A percentile compares a stretch with the other conserved stretches of the same genome.
Conservation (phyloP, 495 filamentous ascomycete species). For the Aspergillus diversus region DNA sequence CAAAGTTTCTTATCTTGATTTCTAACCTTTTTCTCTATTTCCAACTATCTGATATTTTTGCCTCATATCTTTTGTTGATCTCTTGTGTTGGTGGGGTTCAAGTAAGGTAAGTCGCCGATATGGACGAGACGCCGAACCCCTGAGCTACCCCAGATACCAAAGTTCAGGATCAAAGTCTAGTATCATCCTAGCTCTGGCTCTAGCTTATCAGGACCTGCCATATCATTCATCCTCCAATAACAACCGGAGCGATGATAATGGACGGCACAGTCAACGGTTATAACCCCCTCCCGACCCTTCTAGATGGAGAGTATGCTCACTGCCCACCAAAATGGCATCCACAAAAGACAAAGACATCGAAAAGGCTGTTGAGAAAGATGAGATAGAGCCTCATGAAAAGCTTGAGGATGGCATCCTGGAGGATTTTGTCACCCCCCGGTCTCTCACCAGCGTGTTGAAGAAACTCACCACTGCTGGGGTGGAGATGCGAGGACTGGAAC, state of each 20-base stretch:
- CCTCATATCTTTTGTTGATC: not conserved
- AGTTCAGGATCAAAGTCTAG: not conserved
- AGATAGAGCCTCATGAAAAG: not conserved
- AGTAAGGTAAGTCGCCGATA: not conserved
- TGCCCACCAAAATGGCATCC: not conserved
- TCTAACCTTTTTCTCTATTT: too few relatives aligned
- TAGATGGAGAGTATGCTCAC: not conserved
- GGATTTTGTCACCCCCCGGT: not conserved
- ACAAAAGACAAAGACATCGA: not conserved
- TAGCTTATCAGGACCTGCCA: not conserved
- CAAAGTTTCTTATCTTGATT: too few relatives aligned
- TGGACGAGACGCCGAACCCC: not conserved
- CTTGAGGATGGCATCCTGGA: not conserved
- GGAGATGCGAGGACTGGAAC: constrained; percentile 8
- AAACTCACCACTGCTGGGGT: constrained; percentile 8
- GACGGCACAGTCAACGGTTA: not conserved
- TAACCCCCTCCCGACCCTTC: not conserved
- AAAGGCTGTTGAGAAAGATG: not conserved
- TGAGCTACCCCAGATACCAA: not conserved
- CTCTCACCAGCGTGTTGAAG: not conserved
- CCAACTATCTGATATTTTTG: not conserved
- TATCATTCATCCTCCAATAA: too few relatives aligned
- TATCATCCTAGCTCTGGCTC: not conserved
- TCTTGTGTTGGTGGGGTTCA: not conserved
- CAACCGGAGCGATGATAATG: too few relatives aligned